Conservation (phyloP, 139 green algal species). For the Micractinium conductrix region DNA sequence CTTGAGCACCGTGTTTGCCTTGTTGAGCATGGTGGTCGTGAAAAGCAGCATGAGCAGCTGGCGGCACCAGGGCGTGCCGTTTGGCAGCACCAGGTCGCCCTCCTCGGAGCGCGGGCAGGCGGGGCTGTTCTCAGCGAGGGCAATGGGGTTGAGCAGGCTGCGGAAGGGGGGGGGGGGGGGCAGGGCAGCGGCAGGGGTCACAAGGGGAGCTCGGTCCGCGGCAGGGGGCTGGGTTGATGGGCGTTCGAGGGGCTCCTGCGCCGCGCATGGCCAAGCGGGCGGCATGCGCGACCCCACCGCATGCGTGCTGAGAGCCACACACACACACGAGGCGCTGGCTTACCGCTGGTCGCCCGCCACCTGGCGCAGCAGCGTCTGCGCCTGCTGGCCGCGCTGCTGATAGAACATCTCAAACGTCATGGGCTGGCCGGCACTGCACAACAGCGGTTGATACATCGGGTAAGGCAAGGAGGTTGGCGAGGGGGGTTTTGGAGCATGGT, state of each 20-base stretch:
- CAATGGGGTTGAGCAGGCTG: conserved; percentile 79
- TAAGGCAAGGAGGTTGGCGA: background rate
- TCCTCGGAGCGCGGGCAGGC: conserved; percentile 62
- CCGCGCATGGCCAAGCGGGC: too few relatives aligned
- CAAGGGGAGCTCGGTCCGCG: background rate
- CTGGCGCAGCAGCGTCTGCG: conserved; percentile 65
- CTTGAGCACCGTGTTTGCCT: conserved; percentile 74
- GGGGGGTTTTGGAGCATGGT: too few relatives aligned
- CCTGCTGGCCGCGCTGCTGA: conserved; percentile 64
- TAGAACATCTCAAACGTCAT: conserved; percentile 75
- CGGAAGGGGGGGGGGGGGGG: background rate
- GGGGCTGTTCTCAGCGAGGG: conserved; percentile 77
- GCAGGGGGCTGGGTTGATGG: too few relatives aligned
- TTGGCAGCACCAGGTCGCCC: conserved; percentile 78
- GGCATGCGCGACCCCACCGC: too few relatives aligned
- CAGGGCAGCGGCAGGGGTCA: background rate
- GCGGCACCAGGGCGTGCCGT: conserved; percentile 72
- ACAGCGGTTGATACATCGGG: background rate
- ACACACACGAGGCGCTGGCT: too few relatives aligned
- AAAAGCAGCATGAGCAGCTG: conserved; percentile 81
- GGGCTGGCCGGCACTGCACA: conserved; percentile 44
- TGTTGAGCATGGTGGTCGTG: conserved; percentile 77
- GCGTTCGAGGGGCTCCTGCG: too few relatives aligned
- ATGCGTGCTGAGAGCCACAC: too few relatives aligned
- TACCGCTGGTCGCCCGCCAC: conserved; percentile 40